Conservation (phyloP, 2,329 filamentous ascomycete species). For the Daldinia eschscholtzii region DNA sequence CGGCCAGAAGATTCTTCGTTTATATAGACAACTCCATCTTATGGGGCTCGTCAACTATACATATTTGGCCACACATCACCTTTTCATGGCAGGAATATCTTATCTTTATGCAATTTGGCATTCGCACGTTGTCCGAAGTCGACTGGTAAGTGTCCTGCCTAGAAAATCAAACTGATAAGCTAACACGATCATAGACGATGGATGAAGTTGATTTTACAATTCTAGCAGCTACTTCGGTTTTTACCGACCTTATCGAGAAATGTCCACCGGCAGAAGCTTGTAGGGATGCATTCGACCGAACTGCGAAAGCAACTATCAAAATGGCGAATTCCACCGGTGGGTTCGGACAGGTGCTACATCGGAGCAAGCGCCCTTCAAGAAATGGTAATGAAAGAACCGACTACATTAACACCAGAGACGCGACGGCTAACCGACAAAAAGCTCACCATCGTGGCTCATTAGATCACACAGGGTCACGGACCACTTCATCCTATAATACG, state of each 20-base stretch:
- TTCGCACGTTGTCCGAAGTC: conserved; percentile 86
- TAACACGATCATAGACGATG: conserved; percentile 71
- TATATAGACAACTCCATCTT: conserved; percentile 90
- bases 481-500: conserved; percentile 42
- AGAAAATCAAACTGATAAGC: conserved; percentile 29
- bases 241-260: conserved; percentile 91
- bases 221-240: conserved; percentile 90
- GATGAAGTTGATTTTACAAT: conserved; percentile 99
- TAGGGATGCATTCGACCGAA: conserved; percentile 92
- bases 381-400: conserved; percentile 40
- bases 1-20: conserved; percentile 89
- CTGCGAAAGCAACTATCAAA: conserved; percentile 93
- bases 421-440: conserved; percentile 50
- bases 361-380: conserved; percentile 49
- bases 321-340: conserved; percentile 92
- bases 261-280: conserved; percentile 96
- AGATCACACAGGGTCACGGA: conserved; percentile 45
- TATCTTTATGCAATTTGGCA: conserved; percentile 99
- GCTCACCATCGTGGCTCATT: conserved; percentile 40
- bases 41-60: conserved; percentile 95
- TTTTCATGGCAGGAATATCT: conserved; percentile 97
- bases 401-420: conserved; percentile 51
- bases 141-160: conserved; percentile 74
- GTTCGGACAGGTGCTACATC: conserved; percentile 68
- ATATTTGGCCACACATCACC: conserved; percentile 92